Evolutionary conservation across 78 protist genomes (phyloP).

Genomic region (Mantamonas sphyraenae): DNA sequence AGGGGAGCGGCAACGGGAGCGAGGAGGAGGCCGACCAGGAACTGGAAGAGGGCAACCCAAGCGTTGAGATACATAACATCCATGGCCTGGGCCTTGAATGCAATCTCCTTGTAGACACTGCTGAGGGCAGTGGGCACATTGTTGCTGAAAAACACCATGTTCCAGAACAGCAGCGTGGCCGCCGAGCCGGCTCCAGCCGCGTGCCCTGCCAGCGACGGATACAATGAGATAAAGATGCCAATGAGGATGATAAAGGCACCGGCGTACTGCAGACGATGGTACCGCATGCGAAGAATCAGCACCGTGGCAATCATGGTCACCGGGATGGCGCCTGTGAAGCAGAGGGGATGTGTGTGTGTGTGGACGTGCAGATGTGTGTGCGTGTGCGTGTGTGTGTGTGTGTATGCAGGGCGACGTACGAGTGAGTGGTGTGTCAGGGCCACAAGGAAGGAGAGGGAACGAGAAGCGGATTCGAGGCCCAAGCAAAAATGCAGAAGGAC

Average conservation of each 20-base stretch:
- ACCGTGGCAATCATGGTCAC: neutral
- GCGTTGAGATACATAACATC: slow-evolving; percentile 1
- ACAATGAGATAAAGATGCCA: neutral
- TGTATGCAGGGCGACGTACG: too few relatives aligned
- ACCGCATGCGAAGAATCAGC: neutral
- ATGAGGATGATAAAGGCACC: neutral
- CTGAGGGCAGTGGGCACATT: slow-evolving; percentile 7
- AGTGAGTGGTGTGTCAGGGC: too few relatives aligned
- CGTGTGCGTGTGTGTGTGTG: too few relatives aligned
- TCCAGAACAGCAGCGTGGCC: too few relatives aligned
- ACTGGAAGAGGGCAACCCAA: slow-evolving; percentile 3
- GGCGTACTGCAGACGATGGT: neutral
- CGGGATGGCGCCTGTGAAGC: neutral
- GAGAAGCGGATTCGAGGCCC: too few relatives aligned
- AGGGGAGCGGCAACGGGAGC: neutral
- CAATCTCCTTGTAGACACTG: slow-evolving; percentile 8
- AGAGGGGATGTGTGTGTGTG: too few relatives aligned
- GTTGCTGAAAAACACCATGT: neutral
- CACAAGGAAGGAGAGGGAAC: too few relatives aligned
- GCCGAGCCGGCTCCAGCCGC: neutral
- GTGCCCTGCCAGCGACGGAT: neutral
- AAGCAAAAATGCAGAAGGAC: too few relatives aligned
- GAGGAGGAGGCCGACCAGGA: neutral
- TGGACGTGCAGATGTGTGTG: too few relatives aligned
- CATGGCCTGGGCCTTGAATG: neutral